Base-by-base conservation (phyloP, 305 asterid genomes). In the Euphrasia arctica region DNA sequence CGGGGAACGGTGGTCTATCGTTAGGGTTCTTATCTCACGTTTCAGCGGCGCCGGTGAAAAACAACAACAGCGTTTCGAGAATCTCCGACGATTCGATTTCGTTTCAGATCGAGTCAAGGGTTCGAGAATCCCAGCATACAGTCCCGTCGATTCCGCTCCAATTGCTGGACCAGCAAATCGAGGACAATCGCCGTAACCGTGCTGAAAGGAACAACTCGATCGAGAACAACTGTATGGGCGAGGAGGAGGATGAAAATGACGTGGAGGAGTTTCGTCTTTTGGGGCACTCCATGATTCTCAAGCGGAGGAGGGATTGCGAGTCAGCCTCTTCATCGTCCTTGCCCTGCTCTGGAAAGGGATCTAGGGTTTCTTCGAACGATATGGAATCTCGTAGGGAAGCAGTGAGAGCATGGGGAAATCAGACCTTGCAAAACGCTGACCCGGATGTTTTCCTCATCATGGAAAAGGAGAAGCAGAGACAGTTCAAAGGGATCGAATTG, bases 391-490 rank as follows among this genome's bases (percentile, higher is more conserved):
- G 95, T 1, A 72, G 75, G 58, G 74, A 56, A 50, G 73, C 75
- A 1, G 89, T 88, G 34, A 75, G 77, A 75, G 82, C 80, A 11
- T 90, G 97, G 97, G 97, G 95, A 15, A 87, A 90, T 70, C 89
- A 86, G 77, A 63, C 79, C 49, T 47, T 90, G 39, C 70, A 70
- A 43, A 66, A 41, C 43, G 89, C 93, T 4, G 97, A 90, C 41
- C 95, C 95, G 0, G 87, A 83, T 63, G 29, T 90, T 36, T 85
- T 71, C 70, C 73, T 70, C 60, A 80, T 90, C 1, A 82, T 90
- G 84, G 97, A 87, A 72, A 83, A 87, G 76, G 97, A 90, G 82
- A 90, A 85, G 78, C 79, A 76, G 63, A 83, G 97, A 69, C 97
- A 90, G 76, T 83, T 58, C 42, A 84, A 74, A 62, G 97, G 97